These are phyloP conservation scores for Diaporthe ampelina DNA, from an alignment of 2,329 filamentous ascomycete species.

Conservation along the genomic window DNA sequence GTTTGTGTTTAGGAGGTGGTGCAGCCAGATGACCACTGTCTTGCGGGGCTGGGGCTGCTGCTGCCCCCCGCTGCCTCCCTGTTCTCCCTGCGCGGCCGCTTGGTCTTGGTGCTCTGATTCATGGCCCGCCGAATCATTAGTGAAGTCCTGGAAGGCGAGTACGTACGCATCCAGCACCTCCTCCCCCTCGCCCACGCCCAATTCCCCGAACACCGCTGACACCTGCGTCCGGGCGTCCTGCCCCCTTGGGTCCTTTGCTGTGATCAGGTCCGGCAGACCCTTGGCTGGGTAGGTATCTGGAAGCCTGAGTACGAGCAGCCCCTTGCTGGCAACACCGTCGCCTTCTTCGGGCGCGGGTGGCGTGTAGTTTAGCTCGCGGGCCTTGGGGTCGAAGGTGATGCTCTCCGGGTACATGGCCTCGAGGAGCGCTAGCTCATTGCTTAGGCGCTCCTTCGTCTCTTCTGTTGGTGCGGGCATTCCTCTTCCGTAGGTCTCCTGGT, in stretches of 20 bases:
- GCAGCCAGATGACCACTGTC: slow-evolving; percentile 16
- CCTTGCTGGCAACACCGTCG: neutral
- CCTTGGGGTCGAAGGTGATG: slow-evolving; percentile 13
- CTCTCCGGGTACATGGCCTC: slow-evolving; percentile 8
- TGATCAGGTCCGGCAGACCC: slow-evolving; percentile 12
- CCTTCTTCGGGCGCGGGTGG: neutral
- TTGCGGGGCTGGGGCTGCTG: neutral
- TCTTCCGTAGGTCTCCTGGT: neutral
- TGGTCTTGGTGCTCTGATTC: neutral
- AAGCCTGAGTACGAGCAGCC: slow-evolving; percentile 9
- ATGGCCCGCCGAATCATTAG: neutral
- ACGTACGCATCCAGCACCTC: slow-evolving; percentile 5
- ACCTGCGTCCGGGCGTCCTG: slow-evolving; percentile 6
- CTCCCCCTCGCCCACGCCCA: neutral
- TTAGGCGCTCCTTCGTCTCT: neutral
- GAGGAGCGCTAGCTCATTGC: slow-evolving; percentile 3
- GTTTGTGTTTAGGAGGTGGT: slow-evolving; percentile 23
- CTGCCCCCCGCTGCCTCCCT: no score
- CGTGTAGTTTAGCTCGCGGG: slow-evolving; percentile 7
- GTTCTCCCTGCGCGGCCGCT: neutral
- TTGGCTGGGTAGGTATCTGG: slow-evolving; percentile 2
- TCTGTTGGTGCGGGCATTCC: neutral
- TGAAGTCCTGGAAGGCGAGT: neutral
- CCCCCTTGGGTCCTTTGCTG: neutral
- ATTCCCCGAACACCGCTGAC: neutral